A percentile compares a stretch with the other conserved stretches of the same genome.
Conservation (phyloP, 73 alveolate genomes). For the Paramecium sonneborni region DNA sequence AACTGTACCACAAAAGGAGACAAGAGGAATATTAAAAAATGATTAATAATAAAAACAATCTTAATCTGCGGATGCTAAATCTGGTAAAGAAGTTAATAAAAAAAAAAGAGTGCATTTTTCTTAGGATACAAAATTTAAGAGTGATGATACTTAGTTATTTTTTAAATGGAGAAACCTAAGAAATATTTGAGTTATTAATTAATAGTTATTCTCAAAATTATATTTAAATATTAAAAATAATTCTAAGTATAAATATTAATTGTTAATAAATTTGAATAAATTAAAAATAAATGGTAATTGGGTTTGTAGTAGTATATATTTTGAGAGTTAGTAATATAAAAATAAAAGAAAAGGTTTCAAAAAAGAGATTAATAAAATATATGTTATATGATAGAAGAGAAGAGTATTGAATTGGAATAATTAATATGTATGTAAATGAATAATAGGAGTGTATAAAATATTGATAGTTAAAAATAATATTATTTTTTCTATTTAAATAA, state of each 20-base stretch:
- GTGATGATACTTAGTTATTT: not conserved
- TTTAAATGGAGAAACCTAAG: not conserved
- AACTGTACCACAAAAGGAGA: not conserved
- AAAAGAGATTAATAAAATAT: too few species aligned
- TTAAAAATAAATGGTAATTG: not conserved
- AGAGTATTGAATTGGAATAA: too few species aligned
- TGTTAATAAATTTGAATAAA: not conserved
- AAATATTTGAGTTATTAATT: not conserved
- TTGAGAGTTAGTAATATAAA: not conserved
- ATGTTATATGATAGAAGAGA: too few species aligned
- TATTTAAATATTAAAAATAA: not conserved
- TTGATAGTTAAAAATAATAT: too few species aligned
- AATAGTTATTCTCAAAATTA: not conserved
- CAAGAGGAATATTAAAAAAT: constrained; percentile 3
- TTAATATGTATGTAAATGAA: too few species aligned
- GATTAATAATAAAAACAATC: not conserved
- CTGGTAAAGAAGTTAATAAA: not conserved
- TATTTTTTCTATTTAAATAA: not conserved
- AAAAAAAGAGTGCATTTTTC: constrained; percentile 21
- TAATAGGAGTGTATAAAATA: too few species aligned
- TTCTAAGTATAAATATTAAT: not conserved
- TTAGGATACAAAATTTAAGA: not conserved
- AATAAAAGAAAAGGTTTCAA: too few species aligned
- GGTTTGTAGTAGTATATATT: not conserved
- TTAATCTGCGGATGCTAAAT: not conserved